Conservation (phyloP, 1,284 basidiomycete species). For the Marasmius sp. region DNA sequence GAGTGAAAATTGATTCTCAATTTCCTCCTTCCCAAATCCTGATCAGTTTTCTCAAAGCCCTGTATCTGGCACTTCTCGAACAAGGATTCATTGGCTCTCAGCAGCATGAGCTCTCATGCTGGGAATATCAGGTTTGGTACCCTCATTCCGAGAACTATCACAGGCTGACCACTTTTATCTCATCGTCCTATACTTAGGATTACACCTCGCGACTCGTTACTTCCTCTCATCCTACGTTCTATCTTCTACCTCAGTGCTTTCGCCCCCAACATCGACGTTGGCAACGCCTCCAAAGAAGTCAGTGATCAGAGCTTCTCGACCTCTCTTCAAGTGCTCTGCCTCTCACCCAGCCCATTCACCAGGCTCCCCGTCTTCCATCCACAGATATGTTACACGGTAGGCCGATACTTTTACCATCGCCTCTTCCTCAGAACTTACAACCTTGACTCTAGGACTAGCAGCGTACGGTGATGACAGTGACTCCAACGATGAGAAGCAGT, state of each 20-base stretch:
- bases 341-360: constrained; percentile 13
- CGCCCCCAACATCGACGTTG: constrained; percentile 6
- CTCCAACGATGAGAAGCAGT: constrained; percentile 42
- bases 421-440: not conserved
- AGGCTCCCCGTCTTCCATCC: not conserved
- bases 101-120: too few relatives aligned
- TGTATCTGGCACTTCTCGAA: too few relatives aligned
- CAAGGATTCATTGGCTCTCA: too few relatives aligned
- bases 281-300: constrained; percentile 15
- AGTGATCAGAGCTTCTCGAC: constrained; percentile 10
- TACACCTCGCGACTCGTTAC: too few relatives aligned
- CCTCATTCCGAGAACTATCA: too few relatives aligned
- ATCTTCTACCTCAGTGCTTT: not conserved
- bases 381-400: not conserved
- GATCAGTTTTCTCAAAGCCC: too few relatives aligned
- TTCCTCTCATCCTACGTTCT: too few relatives aligned
- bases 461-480: constrained; percentile 70
- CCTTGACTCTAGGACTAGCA: constrained; percentile 47
- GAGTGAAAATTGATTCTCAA: too few relatives aligned
- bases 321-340: not conserved
- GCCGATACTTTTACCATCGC: not conserved
- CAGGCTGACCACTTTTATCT: too few relatives aligned
- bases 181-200: too few relatives aligned
- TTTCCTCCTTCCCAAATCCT: too few relatives aligned
- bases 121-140: too few relatives aligned